Evolutionary conservation across 176 grass and related monocot genomes (phyloP), one percentile per base, ranked within the genome.

Genomic region (Bromus sterilis): DNA sequence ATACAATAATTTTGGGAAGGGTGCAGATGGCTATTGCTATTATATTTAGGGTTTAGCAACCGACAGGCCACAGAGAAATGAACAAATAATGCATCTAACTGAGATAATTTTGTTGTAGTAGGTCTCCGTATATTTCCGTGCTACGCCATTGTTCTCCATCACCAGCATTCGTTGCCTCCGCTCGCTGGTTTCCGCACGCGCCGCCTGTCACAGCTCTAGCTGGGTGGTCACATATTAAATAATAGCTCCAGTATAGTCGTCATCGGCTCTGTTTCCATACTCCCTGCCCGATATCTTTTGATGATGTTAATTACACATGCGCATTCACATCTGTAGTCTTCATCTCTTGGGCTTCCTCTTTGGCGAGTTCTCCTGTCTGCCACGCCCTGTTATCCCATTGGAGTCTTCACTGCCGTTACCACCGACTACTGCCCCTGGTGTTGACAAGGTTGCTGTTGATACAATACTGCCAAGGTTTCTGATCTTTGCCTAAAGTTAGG

Each of bases 41-140:
- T 81, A 57, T 81, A 21, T 71, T 71, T 67, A 80, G n/a, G 49
- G 79, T 30, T 57, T 81, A 59, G 49, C 66, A 71, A 6, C 35
- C 20, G 18, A 43, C 51, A 23, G 25, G 66, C 32, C 25, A 71
- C 1, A 21, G 49, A 18, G 20, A 49, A 81, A 58, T 71, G 24
- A 11, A 81, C 24, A 71, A 81, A 81, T 81, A 31, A 57, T 36
- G 3, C 10, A 40, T 57, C 48, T 71, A 59, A 61, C 36, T 53
- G 16, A 7, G 49, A 53, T 53, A 53, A 53, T 53, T 53, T 53
- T 53, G 49, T 51, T 53, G 49, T 53, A 21, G 18, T 53, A 53
- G 49, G 49, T 21, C 49, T n/a, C n/a, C n/a, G n/a, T 53, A 53
- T 53, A 53, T 53, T 53, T 53, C 49, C 20, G 20, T 53, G 49